phyloP scores from a whole-genome alignment of 225 moss, liverwort and hornwort genomes.

The Ulota crispa region DNA sequence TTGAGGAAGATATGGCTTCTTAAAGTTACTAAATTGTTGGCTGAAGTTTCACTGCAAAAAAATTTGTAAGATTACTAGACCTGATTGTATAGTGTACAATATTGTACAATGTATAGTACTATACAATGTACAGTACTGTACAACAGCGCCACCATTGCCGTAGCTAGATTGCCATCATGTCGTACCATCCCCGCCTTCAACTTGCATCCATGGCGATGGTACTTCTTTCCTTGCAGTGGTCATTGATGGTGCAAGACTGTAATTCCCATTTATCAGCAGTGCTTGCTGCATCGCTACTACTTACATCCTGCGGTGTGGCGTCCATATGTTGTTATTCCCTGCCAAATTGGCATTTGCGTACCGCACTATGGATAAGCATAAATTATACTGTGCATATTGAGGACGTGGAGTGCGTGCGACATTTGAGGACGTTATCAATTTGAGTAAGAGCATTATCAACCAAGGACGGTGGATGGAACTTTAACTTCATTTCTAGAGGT shows the following conservation, averaged over 20 bases:
- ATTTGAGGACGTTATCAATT: background rate
- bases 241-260: background rate
- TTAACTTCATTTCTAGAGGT: no score
- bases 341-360: slow-evolving; percentile 2
- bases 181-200: background rate
- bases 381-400: background rate
- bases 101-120: no score
- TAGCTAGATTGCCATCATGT: background rate
- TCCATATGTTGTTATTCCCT: background rate
- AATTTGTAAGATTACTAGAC: no score
- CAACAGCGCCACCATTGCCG: background rate
- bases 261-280: background rate
- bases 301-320: slow-evolving; percentile 26
- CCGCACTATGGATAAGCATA: slow-evolving; percentile 5
- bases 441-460: background rate
- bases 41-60: no score
- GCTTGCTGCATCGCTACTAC: slow-evolving; percentile 4
- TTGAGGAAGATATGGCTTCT: no score
- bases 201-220: background rate
- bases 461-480: no score
- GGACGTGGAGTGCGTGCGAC: background rate
- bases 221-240: background rate
- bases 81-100: no score
- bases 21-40: no score
- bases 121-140: slow-evolving; percentile 14